Evolutionary conservation across 2,329 filamentous ascomycete genomes (phyloP), one percentile per base, ranked within the genome.

Genomic region (Helminthosporium solani): DNA sequence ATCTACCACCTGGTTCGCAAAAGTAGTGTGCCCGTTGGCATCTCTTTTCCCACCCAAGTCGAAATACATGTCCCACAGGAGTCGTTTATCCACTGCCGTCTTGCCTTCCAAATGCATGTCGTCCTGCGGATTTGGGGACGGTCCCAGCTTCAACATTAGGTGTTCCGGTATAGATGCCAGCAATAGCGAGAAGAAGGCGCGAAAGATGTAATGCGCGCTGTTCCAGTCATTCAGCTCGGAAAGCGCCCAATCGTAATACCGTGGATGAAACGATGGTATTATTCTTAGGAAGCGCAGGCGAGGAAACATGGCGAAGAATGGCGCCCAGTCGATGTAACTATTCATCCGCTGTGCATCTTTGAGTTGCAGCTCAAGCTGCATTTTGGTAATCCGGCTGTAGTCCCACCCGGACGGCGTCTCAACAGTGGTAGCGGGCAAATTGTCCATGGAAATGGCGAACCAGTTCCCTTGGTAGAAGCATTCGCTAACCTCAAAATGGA

Each of bases 271-370:
- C 0, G 55, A 61, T 0, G 58, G 61, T 7, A 63, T 50, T n/a
- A 66, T 54, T 14, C 56, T 57, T 5, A 65, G 38, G 20, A 56
- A 57, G 1, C 55, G 49, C 4, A 65, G 42, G 0, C 56, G 48
- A 0, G 59, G 40, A 15, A 66, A 60, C 0, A 46, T 28, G 12
- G 56, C 47, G 41, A 65, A 63, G 38, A 65, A 60, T 3, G 56
- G 49, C 0, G 43, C 33, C 63, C 63, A 66, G 46, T 66, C 57
- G n/a, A 64, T 52, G 31, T 64, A 64, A 20, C 50, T 57, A 42
- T 64, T 64, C 63, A 65, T 66, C 14, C 62, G 49, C 39, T 60
- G 53, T 7, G 61, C 51, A n/a, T 66, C 61, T 33, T 66, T 66
- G 7, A 66, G 41, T 28, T 65, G 60, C 0, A 66, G 18, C 25